A percentile compares a stretch with the other conserved stretches of the same genome.
Evolutionary conservation across 768 basidiomycete species (phyloP).

Genomic region (Pholiota conissans): DNA sequence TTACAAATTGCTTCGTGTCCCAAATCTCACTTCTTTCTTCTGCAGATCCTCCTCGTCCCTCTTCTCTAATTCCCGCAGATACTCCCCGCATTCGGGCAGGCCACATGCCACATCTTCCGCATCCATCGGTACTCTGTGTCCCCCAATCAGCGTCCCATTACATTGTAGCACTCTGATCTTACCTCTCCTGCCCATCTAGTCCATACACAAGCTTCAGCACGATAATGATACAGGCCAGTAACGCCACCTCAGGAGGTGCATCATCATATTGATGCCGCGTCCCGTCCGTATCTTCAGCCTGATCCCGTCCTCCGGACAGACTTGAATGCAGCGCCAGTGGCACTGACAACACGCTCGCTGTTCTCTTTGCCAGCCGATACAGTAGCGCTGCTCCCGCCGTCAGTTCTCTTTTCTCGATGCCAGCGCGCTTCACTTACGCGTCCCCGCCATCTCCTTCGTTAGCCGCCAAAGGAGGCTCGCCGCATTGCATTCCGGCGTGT

Average conservation of each 20-base stretch:
- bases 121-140: conserved; percentile 42
- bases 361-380: conserved; percentile 61
- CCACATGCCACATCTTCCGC: conserved; percentile 59
- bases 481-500: conserved; percentile 73
- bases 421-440: conserved; percentile 55
- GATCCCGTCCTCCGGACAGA: conserved; percentile 37
- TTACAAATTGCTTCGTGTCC: conserved; percentile 46
- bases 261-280: conserved; percentile 58
- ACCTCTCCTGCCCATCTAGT: conserved; percentile 69
- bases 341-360: conserved; percentile 55
- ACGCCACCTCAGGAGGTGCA: conserved; percentile 65
- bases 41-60: conserved; percentile 32
- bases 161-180: conserved; percentile 5
- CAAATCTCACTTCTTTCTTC: conserved; percentile 37
- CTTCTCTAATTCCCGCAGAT: conserved; percentile 40
- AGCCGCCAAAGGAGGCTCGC: conserved; percentile 80
- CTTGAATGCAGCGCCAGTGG: conserved; percentile 60
- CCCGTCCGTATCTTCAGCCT: conserved; percentile 36
- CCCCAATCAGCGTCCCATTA: conserved; percentile 2
- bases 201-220: conserved; percentile 87
- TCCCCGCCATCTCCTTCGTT: conserved; percentile 64
- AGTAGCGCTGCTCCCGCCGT: conserved; percentile 49
- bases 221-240: conserved; percentile 61
- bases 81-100: conserved; percentile 52
- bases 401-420: not conserved